Percentiles rank a stretch among this genome's conserved stretches.
Conservation (phyloP, 2,329 filamentous ascomycete genomes). For the Colletotrichum spaethianum region DNA sequence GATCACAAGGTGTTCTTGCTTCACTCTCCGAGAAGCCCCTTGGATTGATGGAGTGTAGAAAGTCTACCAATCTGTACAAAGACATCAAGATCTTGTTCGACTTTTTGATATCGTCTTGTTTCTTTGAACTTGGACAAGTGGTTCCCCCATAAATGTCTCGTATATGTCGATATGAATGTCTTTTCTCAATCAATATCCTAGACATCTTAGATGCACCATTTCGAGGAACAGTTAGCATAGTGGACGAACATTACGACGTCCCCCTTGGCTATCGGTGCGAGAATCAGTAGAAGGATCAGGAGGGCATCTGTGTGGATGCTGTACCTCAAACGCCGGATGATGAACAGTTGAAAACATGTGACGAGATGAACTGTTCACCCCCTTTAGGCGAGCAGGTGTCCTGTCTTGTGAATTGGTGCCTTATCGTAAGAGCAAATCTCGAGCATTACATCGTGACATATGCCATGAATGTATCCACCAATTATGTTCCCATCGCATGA, state of each 20-base stretch:
- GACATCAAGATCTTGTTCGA: neutral
- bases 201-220: neutral
- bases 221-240: neutral
- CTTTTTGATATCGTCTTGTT: too few relatives aligned
- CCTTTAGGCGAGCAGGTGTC: neutral
- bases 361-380: too few relatives aligned
- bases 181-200: neutral
- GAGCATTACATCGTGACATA: too few relatives aligned
- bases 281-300: neutral
- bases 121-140: neutral
- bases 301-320: neutral
- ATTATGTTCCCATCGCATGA: neutral
- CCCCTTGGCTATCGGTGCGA: neutral
- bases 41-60: neutral
- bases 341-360: neutral
- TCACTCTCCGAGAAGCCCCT: neutral
- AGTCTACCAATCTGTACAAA: neutral
- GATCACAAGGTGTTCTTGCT: neutral
- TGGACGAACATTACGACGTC: neutral
- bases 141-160: neutral
- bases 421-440: too few relatives aligned
- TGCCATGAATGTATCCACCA: too few relatives aligned
- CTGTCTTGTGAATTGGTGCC: neutral
- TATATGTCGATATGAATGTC: neutral
- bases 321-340: neutral